phyloP scores from a whole-genome alignment of 495 filamentous ascomycete species.

The Aspergillus leporis region DNA sequence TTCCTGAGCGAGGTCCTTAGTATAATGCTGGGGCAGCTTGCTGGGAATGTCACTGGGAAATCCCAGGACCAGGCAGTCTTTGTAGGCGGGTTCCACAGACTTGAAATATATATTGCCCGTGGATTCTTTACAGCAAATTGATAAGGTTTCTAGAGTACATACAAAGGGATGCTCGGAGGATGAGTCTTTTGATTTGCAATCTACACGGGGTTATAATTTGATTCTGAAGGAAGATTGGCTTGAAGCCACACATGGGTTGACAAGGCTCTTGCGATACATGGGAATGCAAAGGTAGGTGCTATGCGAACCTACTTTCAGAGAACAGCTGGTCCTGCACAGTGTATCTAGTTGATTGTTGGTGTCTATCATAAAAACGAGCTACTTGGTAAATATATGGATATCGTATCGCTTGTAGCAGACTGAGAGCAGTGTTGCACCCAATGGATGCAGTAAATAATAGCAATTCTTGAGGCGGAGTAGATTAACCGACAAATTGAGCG shows the following conservation, averaged over 20 bases:
- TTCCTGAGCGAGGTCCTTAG: background rate
- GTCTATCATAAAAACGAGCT: too few relatives aligned
- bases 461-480: too few relatives aligned
- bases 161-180: background rate
- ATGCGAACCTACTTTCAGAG: too few relatives aligned
- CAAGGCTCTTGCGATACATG: background rate
- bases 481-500: too few relatives aligned
- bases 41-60: background rate
- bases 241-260: background rate
- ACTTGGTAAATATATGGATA: too few relatives aligned
- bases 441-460: too few relatives aligned
- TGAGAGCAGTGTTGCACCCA: too few relatives aligned
- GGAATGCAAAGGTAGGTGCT: background rate
- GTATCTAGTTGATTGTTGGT: too few relatives aligned
- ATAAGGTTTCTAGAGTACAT: background rate
- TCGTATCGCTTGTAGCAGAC: too few relatives aligned
- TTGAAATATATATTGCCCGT: background rate
- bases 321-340: too few relatives aligned
- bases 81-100: background rate
- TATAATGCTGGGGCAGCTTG: constrained; percentile 4
- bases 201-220: constrained; percentile 1
- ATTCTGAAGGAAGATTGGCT: background rate
- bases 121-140: background rate
- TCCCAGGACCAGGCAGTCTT: background rate
- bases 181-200: background rate